Evolutionary conservation across 2,329 filamentous ascomycete genomes (phyloP).

Genomic region (Moelleriella libera): DNA sequence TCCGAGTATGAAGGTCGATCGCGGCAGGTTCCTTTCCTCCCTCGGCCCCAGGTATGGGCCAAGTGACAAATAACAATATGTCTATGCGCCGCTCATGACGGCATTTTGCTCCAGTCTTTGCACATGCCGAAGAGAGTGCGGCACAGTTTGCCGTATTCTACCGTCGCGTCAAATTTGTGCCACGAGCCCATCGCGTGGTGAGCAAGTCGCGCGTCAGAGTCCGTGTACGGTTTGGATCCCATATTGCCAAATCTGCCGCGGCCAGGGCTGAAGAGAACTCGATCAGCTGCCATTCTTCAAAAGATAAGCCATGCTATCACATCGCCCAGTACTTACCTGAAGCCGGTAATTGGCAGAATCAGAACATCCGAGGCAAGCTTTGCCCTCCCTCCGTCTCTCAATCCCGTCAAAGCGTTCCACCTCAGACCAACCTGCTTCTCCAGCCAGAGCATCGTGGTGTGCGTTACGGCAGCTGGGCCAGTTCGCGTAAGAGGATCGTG

Average conservation of each 20-base stretch:
- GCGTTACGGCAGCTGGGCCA: conserved; percentile 11
- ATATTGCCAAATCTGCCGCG: conserved; percentile 11
- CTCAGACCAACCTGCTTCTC: conserved; percentile 7
- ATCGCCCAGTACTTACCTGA: conserved; percentile 6
- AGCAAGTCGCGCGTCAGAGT: conserved; percentile 8
- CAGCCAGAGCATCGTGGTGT: conserved; percentile 9
- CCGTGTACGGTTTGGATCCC: conserved; percentile 9
- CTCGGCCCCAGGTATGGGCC: background rate
- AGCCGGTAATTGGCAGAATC: conserved; percentile 10
- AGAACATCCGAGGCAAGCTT: conserved; percentile 10
- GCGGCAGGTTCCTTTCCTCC: too few relatives aligned
- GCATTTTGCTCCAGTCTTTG: conserved; percentile 9
- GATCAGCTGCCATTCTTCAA: background rate
- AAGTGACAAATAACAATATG: background rate
- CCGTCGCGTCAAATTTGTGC: conserved; percentile 7
- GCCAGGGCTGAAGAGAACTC: conserved; percentile 5
- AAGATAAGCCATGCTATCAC: too few relatives aligned
- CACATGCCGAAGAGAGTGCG: conserved; percentile 9
- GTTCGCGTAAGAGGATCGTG: conserved; percentile 10
- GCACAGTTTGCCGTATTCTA: conserved; percentile 12
- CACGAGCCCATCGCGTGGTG: conserved; percentile 11
- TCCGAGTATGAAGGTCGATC: too few relatives aligned
- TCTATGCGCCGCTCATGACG: background rate
- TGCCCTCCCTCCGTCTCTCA: conserved; percentile 9
- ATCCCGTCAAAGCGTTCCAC: conserved; percentile 10